These are phyloP conservation scores for Rhinocladiella mackenziei DNA, from an alignment of 2,329 filamentous ascomycete genomes.

Conservation along the genomic window DNA sequence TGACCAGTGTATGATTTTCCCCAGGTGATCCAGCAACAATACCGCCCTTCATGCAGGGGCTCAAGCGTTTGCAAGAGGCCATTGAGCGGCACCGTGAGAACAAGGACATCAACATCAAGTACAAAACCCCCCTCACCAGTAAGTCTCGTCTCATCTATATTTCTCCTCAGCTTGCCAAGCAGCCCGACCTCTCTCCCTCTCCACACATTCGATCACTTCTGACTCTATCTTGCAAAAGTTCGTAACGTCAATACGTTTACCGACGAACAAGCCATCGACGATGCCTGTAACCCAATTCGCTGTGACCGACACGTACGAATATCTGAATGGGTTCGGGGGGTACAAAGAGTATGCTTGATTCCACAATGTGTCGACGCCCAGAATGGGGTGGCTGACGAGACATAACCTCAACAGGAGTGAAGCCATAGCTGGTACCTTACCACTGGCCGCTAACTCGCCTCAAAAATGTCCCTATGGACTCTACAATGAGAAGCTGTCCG, in stretches of 20 bases:
- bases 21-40: slow-evolving; percentile 21
- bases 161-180: slow-evolving; percentile 6
- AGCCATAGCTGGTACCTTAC: slow-evolving; percentile 69
- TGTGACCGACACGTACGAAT: slow-evolving; percentile 65
- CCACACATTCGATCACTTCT: not conserved
- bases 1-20: slow-evolving; percentile 12
- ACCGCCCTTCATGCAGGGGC: slow-evolving; percentile 29
- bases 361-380: no score
- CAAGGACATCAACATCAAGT: slow-evolving; percentile 31
- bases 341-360: slow-evolving; percentile 64
- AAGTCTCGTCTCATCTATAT: slow-evolving; percentile 11
- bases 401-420: slow-evolving; percentile 62
- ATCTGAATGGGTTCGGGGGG: slow-evolving; percentile 72
- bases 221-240: slow-evolving; percentile 14
- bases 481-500: slow-evolving; percentile 75
- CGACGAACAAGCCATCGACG: slow-evolving; percentile 31
- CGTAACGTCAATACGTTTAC: slow-evolving; percentile 30
- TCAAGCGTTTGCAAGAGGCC: slow-evolving; percentile 28
- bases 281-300: slow-evolving; percentile 65
- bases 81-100: slow-evolving; percentile 29
- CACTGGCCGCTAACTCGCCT: slow-evolving; percentile 73
- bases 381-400: no score
- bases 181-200: not conserved
- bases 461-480: slow-evolving; percentile 75
- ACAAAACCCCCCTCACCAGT: slow-evolving; percentile 31